Evolutionary conservation across 1,284 basidiomycete species (phyloP), one percentile per base, ranked within the genome.

Genomic region (Boletellus deceptivus): DNA sequence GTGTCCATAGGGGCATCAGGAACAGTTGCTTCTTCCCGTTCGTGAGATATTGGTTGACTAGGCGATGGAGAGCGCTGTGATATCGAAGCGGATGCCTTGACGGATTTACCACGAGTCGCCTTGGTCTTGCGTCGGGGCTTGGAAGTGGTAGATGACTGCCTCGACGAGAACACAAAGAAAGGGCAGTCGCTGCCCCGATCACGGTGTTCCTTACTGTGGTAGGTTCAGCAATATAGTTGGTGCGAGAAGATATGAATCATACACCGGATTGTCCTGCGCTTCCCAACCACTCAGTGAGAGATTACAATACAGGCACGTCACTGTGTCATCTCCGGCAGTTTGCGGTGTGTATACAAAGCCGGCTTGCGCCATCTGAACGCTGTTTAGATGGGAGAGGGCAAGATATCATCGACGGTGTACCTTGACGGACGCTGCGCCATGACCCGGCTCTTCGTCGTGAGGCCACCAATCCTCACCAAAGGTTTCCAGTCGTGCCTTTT

Each of bases 201-300:
- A 31, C 73, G 73, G 58, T 89, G 86, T 62, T 89, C 84, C 62
- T 84, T 76, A 45, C 85, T 87, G 60, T 50, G 45, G 27, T 42
- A 39, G 44, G 49, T 49, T 56, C 37, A 63, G 58, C 43, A 35
- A 52, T 31, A 36, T 34, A 42, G 31, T 25, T 31, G 6, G 33
- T 16, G 10, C 4, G 45, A 6, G 43, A 42, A 36, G 37, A 36
- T 33, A 43, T 18, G 24, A 39, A 17, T 44, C 83, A 48, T 69
- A 89, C 91, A 82, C 67, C 20, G 91, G 91, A 64, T 93, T 83
- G 64, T 94, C 91, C 11, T 78, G 80, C 33, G 75, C 72, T 51
- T 91, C 89, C 91, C 91, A 94, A 6, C 87, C 89, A 51, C 82
- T 82, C 3, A 93, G 76, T 4, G 82, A 76, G 35, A 86, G 75